Percentiles rank a stretch among this genome's conserved stretches.
These are phyloP conservation scores for Yamadazyma olivae DNA, from an alignment of 805 yeast genomes.

Conservation along the genomic window DNA sequence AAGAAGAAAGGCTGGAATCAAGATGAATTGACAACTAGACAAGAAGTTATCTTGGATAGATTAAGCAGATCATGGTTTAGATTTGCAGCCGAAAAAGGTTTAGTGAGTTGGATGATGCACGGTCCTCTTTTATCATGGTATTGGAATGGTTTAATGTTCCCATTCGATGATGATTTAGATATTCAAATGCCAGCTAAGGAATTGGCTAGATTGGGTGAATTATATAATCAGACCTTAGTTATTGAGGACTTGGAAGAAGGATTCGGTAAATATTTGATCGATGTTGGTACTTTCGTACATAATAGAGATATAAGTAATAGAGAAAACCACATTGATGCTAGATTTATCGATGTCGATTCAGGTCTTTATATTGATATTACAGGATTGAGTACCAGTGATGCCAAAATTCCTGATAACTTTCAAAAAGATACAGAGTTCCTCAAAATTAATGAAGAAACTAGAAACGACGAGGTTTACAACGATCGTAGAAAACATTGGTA, in stretches of 20 bases:
- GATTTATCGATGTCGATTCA: slow-evolving; percentile 58
- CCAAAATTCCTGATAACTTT: slow-evolving; percentile 18
- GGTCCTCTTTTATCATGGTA: slow-evolving; percentile 31
- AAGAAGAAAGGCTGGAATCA: slow-evolving; percentile 28
- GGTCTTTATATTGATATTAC: slow-evolving; percentile 60
- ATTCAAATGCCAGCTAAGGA: slow-evolving; percentile 30
- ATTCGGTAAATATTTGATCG: slow-evolving; percentile 26
- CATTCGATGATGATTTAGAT: slow-evolving; percentile 31
- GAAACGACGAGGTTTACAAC: slow-evolving; percentile 22
- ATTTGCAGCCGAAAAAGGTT: slow-evolving; percentile 27
- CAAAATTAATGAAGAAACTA: slow-evolving; percentile 8
- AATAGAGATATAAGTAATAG: slow-evolving; percentile 25
- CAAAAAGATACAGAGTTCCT: slow-evolving; percentile 11
- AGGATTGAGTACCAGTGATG: slow-evolving; percentile 34
- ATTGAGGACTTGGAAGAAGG: slow-evolving; percentile 32
- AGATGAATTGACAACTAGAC: slow-evolving; percentile 22
- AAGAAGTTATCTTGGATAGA: slow-evolving; percentile 21
- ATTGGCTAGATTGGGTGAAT: slow-evolving; percentile 22
- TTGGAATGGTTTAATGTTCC: slow-evolving; percentile 31
- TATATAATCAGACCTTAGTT: slow-evolving; percentile 27
- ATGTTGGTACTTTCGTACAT: slow-evolving; percentile 29
- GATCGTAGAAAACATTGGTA: slow-evolving; percentile 65
- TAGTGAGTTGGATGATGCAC: slow-evolving; percentile 30
- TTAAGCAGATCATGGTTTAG: slow-evolving; percentile 27
- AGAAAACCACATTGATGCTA: slow-evolving; percentile 35